Base-by-base conservation (phyloP, 73 alveolate genomes). In the Paramecium pentaurelia region DNA sequence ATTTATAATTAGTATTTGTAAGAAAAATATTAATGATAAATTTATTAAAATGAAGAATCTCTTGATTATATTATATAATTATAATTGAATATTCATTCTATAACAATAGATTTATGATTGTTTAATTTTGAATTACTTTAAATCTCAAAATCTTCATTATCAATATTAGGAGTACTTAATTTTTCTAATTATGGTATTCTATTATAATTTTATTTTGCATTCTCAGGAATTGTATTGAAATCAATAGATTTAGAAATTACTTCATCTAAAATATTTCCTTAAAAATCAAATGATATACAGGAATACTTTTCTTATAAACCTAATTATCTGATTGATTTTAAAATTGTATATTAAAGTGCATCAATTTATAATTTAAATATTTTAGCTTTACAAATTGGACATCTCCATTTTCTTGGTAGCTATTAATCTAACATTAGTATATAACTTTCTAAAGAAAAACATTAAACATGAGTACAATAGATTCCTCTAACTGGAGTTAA, bases 401-500 rank as follows among this genome's bases (percentile, higher is more conserved):
- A 75, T 75, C 88, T 36, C 58, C 58, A 75, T 75, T 38, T 75
- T 75, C 88, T 75, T 6, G 88, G 40, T 36, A 42, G 0, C 2
- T 10, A 30, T 47, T 10, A 22, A 32, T 80, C 77, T 1, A 27
- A 11, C 75, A 80, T 42, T 4, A 36, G 45, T 7, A 40, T 25
- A 18, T 44, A 80, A 45, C 20, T n/a, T 47, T 80, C 91, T 49
- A 80, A 80, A 0, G 75, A 20, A 18, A 80, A 80, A 49, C 91
- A 80, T 45, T 80, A 49, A 6, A 80, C 32, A 49, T 80, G 91
- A 27, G 25, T 36, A n/a, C 91, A 80, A 42, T 32, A 80, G 1
- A 42, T 80, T 4, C 91, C 91, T 45, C 91, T 80, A 80, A 47
- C 91, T 80, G 91, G 91, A 45, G 91, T 80, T 6, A 2, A 27